Evolutionary conservation across 257 asterid genomes (phyloP).

Genomic region (Anisodus tanguticus): DNA sequence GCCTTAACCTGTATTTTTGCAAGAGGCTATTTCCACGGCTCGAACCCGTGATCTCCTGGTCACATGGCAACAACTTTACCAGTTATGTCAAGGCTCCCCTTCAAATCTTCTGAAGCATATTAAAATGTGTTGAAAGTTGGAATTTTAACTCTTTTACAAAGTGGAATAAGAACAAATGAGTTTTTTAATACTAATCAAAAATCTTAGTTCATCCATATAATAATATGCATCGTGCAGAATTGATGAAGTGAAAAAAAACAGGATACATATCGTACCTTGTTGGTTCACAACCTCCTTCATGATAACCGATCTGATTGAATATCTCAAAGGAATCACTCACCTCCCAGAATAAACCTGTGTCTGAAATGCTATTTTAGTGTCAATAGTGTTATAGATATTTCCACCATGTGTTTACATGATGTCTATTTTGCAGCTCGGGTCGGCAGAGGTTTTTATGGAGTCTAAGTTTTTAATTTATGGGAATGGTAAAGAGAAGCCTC

Average conservation of each 20-base stretch:
- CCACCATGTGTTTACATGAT: constrained; percentile 30
- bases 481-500: constrained; percentile 83
- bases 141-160: background rate
- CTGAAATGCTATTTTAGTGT: background rate
- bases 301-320: background rate
- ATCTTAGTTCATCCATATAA: background rate
- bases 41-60: no score
- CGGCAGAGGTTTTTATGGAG: constrained; percentile 76
- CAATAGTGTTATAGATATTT: background rate
- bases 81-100: no score
- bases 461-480: constrained; percentile 72
- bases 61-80: no score
- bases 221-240: background rate
- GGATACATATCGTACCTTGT: background rate
- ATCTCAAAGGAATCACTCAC: constrained; percentile 24
- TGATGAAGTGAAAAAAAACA: background rate
- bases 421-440: constrained; percentile 73
- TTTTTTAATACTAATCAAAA: background rate
- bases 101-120: background rate
- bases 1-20: no score
- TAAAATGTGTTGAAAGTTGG: background rate
- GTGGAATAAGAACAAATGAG: background rate
- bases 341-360: background rate
- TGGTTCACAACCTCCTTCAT: background rate
- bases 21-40: no score